Evolutionary conservation across 2,329 filamentous ascomycete genomes (phyloP).

Genomic region (Tolypocladium ophioglossoides): DNA sequence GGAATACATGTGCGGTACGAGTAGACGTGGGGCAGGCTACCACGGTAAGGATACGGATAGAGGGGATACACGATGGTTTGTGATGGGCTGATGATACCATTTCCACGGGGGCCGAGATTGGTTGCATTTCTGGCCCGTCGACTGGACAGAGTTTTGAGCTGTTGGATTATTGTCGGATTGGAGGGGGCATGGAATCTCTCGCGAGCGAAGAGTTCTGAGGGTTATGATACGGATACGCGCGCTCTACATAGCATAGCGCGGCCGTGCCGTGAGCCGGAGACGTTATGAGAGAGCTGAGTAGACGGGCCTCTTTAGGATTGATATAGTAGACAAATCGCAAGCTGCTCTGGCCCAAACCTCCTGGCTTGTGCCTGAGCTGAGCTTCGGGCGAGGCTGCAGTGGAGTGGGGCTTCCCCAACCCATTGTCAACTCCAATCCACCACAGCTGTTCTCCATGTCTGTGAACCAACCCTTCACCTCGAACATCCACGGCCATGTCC

Average conservation of each 20-base stretch:
- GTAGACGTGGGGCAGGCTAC: background rate
- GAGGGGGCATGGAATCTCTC: background rate
- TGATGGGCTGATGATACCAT: background rate
- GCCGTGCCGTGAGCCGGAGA: background rate
- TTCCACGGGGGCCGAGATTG: background rate
- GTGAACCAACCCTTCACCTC: background rate
- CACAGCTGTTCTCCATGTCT: background rate
- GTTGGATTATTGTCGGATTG: background rate
- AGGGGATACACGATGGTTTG: background rate
- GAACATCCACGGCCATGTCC: constrained; percentile 22
- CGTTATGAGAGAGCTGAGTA: background rate
- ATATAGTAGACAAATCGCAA: background rate
- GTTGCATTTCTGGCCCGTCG: background rate
- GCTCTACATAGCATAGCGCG: background rate
- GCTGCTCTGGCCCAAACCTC: background rate
- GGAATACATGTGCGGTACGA: background rate
- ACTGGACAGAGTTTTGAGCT: background rate
- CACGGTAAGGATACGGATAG: background rate
- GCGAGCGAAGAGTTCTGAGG: background rate
- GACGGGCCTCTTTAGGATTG: background rate
- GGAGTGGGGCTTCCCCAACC: background rate
- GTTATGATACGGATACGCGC: background rate
- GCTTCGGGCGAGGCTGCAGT: background rate
- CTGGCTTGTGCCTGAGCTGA: background rate
- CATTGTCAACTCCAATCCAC: background rate